Base-by-base conservation (phyloP, 2,329 filamentous ascomycete species). In the Pseudocercospora macadamiae region DNA sequence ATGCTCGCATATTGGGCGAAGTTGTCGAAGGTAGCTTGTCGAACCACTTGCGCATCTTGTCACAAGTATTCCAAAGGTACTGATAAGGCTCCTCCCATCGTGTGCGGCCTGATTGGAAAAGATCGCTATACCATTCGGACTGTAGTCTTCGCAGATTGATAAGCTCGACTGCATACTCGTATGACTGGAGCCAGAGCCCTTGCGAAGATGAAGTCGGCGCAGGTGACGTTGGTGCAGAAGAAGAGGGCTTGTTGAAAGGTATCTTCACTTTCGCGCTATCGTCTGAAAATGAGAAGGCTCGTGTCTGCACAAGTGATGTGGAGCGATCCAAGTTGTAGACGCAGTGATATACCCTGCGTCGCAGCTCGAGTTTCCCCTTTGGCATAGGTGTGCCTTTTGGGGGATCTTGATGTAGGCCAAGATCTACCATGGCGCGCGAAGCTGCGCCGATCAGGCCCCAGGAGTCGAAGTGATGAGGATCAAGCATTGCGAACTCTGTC, bases 361-460 rank as follows among this genome's bases (percentile, higher is more conserved):
- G 86, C 60, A 91, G 80, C 66, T 96, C 90, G 10, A 96, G 78
- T 45, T 86, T 85, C 2, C 84, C 79, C 65, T 86, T 88, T 57
- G 91, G 86, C 9, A 87, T 82, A 25, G 86, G 77, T 14, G 89
- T 83, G 62, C 89, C 87, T 57, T 84, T 82, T 0, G 90, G 88
- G 2, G 92, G 91, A 66, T 97, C 93, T 75, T 97, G 93, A 74
- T 97, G 95, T 58, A 96, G 87, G 6, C 95, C 95, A 26, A 97
- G 78, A 76, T 99, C 95, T 19, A 97, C 84, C 70, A 93, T 87
- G 4, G 92, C 90, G 58, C 93, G 86, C 37, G 90, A 90, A 5
- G 93, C 93, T 72, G 95, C 93, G 5, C 93, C 95, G 56, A 97
- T 90, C 62, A 97, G 77, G 64, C 95, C 93, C 93, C 95, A 97